These are phyloP conservation scores for Cadophora luteo-olivacea DNA, from an alignment of 2,329 filamentous ascomycete species.

Conservation along the genomic window DNA sequence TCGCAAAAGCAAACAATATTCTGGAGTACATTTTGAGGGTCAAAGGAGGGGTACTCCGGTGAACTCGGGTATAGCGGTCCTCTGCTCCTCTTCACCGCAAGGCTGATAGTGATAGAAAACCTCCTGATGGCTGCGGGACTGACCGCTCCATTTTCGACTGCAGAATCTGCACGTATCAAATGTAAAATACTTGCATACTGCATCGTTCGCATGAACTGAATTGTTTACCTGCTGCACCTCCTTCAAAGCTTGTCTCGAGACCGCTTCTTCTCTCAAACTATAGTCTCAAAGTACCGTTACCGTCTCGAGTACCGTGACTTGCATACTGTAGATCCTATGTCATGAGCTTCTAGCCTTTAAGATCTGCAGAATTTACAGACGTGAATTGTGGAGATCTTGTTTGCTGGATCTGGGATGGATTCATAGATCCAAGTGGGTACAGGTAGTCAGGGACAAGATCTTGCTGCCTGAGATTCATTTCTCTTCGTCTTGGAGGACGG, in stretches of 20 bases:
- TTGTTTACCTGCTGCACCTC: conserved; percentile 1
- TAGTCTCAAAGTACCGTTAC: not conserved
- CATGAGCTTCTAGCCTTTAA: conserved; percentile 3
- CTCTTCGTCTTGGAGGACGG: not conserved
- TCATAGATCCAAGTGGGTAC: not conserved
- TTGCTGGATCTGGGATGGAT: not conserved
- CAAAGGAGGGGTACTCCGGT: conserved; percentile 10
- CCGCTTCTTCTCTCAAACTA: not conserved
- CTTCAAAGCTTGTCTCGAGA: conserved; percentile 14
- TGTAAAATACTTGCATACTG: conserved; percentile 4
- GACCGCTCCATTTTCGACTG: conserved; percentile 4
- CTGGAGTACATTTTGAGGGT: not conserved
- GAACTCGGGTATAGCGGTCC: conserved; percentile 3
- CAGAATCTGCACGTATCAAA: conserved; percentile 11
- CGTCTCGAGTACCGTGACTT: not conserved
- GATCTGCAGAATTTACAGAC: not conserved
- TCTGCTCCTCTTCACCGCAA: conserved; percentile 3
- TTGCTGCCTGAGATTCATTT: not conserved
- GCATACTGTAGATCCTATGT: conserved; percentile 4
- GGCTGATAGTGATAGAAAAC: not conserved
- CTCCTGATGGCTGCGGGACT: not conserved
- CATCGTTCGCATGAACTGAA: conserved; percentile 14
- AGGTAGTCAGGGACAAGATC: conserved; percentile 1
- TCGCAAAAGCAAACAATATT: not conserved
- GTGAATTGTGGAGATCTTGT: conserved; percentile 1